Evolutionary conservation across 2,329 filamentous ascomycete genomes (phyloP).

Genomic region (Neopestalotiopsis clavispora): DNA sequence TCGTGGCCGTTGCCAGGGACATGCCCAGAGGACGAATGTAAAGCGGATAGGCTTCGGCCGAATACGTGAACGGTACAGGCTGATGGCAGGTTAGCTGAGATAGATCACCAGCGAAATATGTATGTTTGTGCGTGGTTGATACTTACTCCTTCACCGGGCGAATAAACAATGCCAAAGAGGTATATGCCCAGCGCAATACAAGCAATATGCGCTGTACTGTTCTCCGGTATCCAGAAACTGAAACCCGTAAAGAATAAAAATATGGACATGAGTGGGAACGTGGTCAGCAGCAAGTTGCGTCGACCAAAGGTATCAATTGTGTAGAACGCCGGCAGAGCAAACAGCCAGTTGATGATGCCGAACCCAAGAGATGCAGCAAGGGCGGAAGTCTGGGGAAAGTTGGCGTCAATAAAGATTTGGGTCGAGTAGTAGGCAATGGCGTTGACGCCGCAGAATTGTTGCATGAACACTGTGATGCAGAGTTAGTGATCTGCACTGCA

Average conservation of each 20-base stretch:
- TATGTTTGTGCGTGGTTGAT: not conserved
- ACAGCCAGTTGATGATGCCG: conserved; percentile 69
- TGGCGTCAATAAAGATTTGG: conserved; percentile 62
- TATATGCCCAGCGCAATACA: conserved; percentile 55
- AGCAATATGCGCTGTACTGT: conserved; percentile 42
- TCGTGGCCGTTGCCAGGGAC: conserved; percentile 60
- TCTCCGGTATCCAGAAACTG: conserved; percentile 48
- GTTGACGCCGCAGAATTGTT: conserved; percentile 55
- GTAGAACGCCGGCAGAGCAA: conserved; percentile 66
- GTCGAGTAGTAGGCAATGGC: conserved; percentile 56
- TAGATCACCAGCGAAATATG: not conserved
- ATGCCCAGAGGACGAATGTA: conserved; percentile 67
- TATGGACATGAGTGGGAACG: conserved; percentile 68
- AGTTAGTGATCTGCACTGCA: too few species aligned
- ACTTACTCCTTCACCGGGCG: conserved; percentile 63
- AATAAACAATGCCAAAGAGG: conserved; percentile 56
- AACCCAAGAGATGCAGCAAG: conserved; percentile 67
- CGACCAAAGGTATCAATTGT: conserved; percentile 73
- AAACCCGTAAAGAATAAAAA: conserved; percentile 53
- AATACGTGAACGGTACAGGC: conserved; percentile 69
- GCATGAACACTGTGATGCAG: conserved; percentile 58
- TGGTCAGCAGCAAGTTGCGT: conserved; percentile 65
- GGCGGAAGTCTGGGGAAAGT: conserved; percentile 55
- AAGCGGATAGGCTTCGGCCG: conserved; percentile 68
- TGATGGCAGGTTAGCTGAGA: conserved; percentile 14